Percentiles rank a stretch among this genome's conserved stretches.
Evolutionary conservation across 495 filamentous ascomycete species (phyloP).

Genomic region (Daldinia decipiens): DNA sequence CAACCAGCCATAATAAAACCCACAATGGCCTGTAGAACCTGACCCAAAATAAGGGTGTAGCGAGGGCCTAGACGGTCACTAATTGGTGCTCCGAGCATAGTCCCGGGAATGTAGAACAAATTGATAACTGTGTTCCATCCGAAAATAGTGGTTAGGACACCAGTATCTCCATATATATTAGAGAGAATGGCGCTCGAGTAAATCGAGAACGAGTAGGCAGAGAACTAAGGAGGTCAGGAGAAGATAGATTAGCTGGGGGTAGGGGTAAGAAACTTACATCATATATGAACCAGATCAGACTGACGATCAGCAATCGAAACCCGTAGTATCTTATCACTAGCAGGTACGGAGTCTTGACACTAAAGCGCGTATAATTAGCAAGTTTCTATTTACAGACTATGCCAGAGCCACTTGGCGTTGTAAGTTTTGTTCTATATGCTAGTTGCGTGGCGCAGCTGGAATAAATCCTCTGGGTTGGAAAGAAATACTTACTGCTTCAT

Average conservation of each 20-base stretch:
- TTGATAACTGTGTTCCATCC: constrained; percentile 89
- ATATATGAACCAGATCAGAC: constrained; percentile 91
- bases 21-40: constrained; percentile 75
- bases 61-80: constrained; percentile 82
- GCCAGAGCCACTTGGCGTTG: background rate
- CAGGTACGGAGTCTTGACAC: constrained; percentile 64
- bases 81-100: constrained; percentile 75
- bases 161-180: constrained; percentile 67
- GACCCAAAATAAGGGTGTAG: constrained; percentile 72
- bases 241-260: constrained; percentile 21
- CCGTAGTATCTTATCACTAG: constrained; percentile 68
- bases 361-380: constrained; percentile 22
- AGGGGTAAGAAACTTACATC: constrained; percentile 59
- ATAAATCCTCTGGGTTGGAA: too few species aligned
- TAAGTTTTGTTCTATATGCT: background rate
- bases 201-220: constrained; percentile 80
- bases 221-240: constrained; percentile 59
- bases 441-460: background rate
- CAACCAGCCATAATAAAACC: constrained; percentile 88
- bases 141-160: constrained; percentile 76
- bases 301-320: constrained; percentile 72
- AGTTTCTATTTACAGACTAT: background rate
- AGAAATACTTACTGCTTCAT: constrained; percentile 50
- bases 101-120: constrained; percentile 86
- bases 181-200: constrained; percentile 76